These are phyloP conservation scores for Fonsecaea pedrosoi DNA, from an alignment of 2,329 filamentous ascomycete genomes.

Conservation along the genomic window DNA sequence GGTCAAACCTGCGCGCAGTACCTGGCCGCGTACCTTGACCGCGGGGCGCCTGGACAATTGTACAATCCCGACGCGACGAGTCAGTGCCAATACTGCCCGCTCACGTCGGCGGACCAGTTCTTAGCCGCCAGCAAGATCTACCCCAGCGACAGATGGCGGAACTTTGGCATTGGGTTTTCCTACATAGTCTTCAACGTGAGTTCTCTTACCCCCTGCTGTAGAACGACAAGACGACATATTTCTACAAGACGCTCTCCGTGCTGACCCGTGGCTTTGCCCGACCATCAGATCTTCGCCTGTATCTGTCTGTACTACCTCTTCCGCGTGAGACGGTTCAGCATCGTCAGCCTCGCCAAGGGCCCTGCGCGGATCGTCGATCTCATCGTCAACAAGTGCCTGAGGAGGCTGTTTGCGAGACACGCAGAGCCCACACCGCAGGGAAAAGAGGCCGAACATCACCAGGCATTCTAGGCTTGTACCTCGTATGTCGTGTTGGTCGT, in stretches of 20 bases:
- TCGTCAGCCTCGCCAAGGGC: constrained; percentile 29
- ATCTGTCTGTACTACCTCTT: constrained; percentile 62
- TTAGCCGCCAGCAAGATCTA: constrained; percentile 55
- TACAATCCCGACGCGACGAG: constrained; percentile 65
- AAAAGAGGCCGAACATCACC: constrained; percentile 24
- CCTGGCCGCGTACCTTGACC: constrained; percentile 58
- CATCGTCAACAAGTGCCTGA: constrained; percentile 27
- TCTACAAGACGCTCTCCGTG: background rate
- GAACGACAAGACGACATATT: too few relatives aligned
- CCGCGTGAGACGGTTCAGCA: constrained; percentile 43
- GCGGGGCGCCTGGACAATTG: constrained; percentile 59
- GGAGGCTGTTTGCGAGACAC: constrained; percentile 31
- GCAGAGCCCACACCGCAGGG: constrained; percentile 32
- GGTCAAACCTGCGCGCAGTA: constrained; percentile 68
- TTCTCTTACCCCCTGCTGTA: background rate
- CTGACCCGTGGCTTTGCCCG: background rate
- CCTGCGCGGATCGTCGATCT: constrained; percentile 29
- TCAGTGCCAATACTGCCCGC: constrained; percentile 58
- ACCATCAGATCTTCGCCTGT: constrained; percentile 50
- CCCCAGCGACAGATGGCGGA: constrained; percentile 75
- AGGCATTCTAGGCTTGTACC: background rate
- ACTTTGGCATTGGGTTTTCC: constrained; percentile 76
- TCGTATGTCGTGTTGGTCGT: background rate
- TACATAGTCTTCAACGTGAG: constrained; percentile 74
- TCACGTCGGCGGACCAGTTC: constrained; percentile 51